These are phyloP conservation scores for Aplosporella prunicola DNA, from an alignment of 2,329 filamentous ascomycete genomes.

Conservation along the genomic window DNA sequence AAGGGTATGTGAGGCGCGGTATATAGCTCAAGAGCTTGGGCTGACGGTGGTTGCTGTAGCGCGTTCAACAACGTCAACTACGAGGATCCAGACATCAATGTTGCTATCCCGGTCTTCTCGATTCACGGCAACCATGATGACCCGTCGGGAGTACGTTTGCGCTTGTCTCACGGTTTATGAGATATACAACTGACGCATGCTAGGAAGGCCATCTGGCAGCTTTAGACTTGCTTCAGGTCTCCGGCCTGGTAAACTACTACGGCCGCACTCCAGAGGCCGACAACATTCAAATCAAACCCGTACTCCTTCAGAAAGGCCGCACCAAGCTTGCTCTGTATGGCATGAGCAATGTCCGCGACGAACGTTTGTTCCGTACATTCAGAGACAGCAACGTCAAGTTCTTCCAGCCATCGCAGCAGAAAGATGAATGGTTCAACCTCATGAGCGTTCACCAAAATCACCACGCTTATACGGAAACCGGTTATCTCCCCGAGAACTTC, in stretches of 20 bases:
- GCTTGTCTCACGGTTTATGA: not conserved
- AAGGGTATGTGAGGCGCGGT: constrained; percentile 45
- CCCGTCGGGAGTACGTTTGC: constrained; percentile 65
- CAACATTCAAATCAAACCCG: constrained; percentile 84
- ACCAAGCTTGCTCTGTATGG: constrained; percentile 93
- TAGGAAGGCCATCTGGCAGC: constrained; percentile 80
- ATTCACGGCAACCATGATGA: constrained; percentile 99
- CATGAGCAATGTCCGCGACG: constrained; percentile 90
- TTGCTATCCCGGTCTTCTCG: constrained; percentile 93
- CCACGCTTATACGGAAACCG: constrained; percentile 79
- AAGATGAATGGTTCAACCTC: constrained; percentile 89
- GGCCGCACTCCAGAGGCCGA: constrained; percentile 85
- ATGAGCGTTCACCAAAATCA: constrained; percentile 96
- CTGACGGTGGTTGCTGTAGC: constrained; percentile 18
- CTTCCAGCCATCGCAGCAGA: constrained; percentile 71
- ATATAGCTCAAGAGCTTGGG: not conserved
- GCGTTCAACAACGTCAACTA: constrained; percentile 95
- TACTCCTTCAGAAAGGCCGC: constrained; percentile 82
- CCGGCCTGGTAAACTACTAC: constrained; percentile 91
- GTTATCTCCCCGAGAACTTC: constrained; percentile 90
- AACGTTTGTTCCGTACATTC: constrained; percentile 89
- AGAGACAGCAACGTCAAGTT: constrained; percentile 89
- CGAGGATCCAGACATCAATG: constrained; percentile 92
- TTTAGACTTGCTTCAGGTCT: constrained; percentile 81
- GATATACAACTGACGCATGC: constrained; percentile 12